Evolutionary conservation across 495 filamentous ascomycete genomes (phyloP), one percentile per base, ranked within the genome.

Genomic region (Saxispiralis lemnorum): DNA sequence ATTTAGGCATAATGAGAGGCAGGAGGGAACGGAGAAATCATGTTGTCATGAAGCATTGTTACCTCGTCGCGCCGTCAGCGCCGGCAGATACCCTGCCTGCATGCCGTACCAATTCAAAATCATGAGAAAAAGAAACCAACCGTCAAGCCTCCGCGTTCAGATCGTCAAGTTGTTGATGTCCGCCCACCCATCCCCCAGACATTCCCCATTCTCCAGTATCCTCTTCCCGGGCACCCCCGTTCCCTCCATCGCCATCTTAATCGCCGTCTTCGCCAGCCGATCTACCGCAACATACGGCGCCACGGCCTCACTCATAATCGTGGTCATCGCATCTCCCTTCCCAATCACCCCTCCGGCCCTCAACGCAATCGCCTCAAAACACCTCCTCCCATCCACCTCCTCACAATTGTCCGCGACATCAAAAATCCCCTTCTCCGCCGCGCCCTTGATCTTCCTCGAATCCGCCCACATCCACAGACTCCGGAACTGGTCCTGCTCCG

Each of bases 171-270:
- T 39, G 33, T 53, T 53, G 20, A 53, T 35, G 41, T 38, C 38
- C 11, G 42, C 42, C 50, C 50, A 53, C 28, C 46, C 50, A 31
- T 43, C 37, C 15, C 50, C 50, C 38, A 53, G 24, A 32, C 41
- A 45, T 9, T 53, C 50, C 33, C 41, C 43, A 28, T 53, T 53
- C 46, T 53, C 50, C 46, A 53, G 19, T 18, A 49, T 48, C 39
- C 38, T 44, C 46, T 49, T 53, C 24, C 46, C 44, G 35, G 30
- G 20, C 19, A 40, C 34, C 7, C 50, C 50, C 3, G 46, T 49
- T 3, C 50, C 50, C 31, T 32, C 16, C 24, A 49, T 17, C 12
- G 24, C 50, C 19, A 32, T 49, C 30, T 37, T 41, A 24, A 53
- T 43, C 12, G 46, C 45, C 13, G 21, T 17, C 30, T 39, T 49